phyloP scores from a whole-genome alignment of 306 rosid genomes.

The Cicer arietinum region DNA sequence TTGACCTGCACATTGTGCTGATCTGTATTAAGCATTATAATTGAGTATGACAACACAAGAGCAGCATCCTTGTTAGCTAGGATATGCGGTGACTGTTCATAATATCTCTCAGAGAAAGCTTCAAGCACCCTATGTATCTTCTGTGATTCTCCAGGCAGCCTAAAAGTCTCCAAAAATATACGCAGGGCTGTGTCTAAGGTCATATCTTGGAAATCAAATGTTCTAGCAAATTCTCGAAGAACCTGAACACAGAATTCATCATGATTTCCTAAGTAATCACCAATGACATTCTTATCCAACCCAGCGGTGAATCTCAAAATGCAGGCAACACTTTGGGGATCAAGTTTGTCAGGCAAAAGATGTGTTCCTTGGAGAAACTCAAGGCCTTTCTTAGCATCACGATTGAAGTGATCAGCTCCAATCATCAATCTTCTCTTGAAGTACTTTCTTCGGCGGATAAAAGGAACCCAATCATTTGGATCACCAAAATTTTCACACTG shows the following conservation, averaged over 20 bases:
- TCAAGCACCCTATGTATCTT: constrained; percentile 99
- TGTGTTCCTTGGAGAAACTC: constrained; percentile 97
- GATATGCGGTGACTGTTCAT: constrained; percentile 88
- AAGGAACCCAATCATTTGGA: constrained; percentile 89
- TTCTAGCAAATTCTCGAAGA: constrained; percentile 95
- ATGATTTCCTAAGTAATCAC: constrained; percentile 94
- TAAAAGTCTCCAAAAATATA: constrained; percentile 88
- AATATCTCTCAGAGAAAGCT: constrained; percentile 98
- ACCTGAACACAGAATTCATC: constrained; percentile 98
- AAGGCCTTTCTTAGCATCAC: constrained; percentile 96
- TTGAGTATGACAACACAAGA: constrained; percentile 82
- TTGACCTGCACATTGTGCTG: constrained; percentile 97
- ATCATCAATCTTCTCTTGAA: constrained; percentile 95
- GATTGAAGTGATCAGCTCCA: constrained; percentile 98
- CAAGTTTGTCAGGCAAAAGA: constrained; percentile 97
- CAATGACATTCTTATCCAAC: constrained; percentile 96
- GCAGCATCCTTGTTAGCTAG: constrained; percentile 98
- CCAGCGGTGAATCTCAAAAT: constrained; percentile 97
- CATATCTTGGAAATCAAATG: constrained; percentile 98
- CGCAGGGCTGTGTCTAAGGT: constrained; percentile 95
- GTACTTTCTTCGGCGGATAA: constrained; percentile 85
- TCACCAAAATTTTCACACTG: constrained; percentile 86
- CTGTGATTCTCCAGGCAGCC: constrained; percentile 98
- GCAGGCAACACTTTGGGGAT: constrained; percentile 98
- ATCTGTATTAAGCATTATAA: constrained; percentile 95